A percentile compares a stretch with the other conserved stretches of the same genome.
Evolutionary conservation across 768 basidiomycete species (phyloP).

Genomic region (Krasilnikovozyma curviuscula): DNA sequence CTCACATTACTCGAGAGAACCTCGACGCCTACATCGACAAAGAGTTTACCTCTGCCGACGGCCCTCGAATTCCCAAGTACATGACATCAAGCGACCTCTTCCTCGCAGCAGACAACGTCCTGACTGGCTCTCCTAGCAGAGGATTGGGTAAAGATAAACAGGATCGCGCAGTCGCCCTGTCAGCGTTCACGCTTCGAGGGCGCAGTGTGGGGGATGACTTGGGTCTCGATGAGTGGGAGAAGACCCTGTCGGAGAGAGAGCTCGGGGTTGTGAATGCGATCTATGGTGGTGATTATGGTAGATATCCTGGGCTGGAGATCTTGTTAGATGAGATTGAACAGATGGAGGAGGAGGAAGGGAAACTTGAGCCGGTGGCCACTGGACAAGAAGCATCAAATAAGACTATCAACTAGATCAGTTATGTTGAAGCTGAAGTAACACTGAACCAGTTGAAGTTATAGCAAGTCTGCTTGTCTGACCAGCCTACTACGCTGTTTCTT

Average conservation of each 20-base stretch:
- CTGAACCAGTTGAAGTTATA: too few species aligned
- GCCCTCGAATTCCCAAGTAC: neutral
- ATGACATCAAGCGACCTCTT: constrained; percentile 1
- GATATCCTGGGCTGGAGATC: neutral
- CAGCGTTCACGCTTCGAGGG: too few species aligned
- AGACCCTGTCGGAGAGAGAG: neutral
- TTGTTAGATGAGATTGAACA: neutral
- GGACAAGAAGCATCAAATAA: too few species aligned
- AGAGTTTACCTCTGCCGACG: neutral
- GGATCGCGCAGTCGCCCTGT: neutral
- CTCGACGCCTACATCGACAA: constrained; percentile 6
- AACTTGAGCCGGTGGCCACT: too few species aligned
- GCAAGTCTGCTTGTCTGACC: too few species aligned
- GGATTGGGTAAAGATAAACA: neutral
- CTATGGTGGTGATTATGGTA: neutral
- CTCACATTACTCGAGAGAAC: constrained; percentile 1
- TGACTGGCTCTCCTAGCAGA: neutral
- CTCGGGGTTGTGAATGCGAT: neutral
- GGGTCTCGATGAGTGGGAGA: neutral
- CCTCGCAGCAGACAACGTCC: neutral
- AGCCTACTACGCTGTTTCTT: too few species aligned
- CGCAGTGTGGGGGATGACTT: neutral
- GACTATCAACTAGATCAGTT: too few species aligned
- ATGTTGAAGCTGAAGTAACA: too few species aligned
- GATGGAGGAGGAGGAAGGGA: neutral